phyloP scores from a whole-genome alignment of 306 rosid species.

The Malus orientalis region DNA sequence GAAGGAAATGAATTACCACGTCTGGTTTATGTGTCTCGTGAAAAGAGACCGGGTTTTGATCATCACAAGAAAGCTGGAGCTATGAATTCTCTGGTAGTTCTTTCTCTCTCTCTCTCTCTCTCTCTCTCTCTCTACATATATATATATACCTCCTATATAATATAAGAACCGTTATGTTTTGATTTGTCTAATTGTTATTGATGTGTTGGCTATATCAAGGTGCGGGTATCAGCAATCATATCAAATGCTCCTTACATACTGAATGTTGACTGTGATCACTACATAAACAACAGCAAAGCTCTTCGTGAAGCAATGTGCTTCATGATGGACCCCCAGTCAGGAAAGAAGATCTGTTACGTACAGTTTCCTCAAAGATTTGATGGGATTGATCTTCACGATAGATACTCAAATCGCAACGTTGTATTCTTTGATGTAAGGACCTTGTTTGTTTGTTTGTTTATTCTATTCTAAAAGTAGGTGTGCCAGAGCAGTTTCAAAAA shows the following conservation, averaged over 20 bases:
- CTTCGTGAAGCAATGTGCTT: constrained; percentile 96
- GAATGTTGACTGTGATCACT: constrained; percentile 95
- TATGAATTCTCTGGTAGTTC: constrained; percentile 72
- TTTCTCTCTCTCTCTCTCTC: neutral
- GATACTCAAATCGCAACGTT: constrained; percentile 91
- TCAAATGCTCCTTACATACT: constrained; percentile 84
- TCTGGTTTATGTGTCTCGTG: constrained; percentile 85
- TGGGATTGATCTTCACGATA: constrained; percentile 84
- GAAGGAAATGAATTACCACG: constrained; percentile 83
- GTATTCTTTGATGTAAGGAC: constrained; percentile 84
- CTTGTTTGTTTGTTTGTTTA: neutral
- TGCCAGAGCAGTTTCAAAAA: neutral
- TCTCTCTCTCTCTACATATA: neutral
- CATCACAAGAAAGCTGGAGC: constrained; percentile 97
- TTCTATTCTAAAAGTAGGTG: neutral
- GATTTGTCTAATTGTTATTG: neutral
- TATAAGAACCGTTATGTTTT: neutral
- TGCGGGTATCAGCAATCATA: constrained; percentile 82
- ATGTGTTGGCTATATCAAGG: constrained; percentile 29
- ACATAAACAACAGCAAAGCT: constrained; percentile 88
- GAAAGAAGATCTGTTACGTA: constrained; percentile 76
- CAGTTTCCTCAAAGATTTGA: constrained; percentile 95
- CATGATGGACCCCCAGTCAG: constrained; percentile 92
- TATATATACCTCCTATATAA: too few species aligned
- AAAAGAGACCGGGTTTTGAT: constrained; percentile 88